Conservation (phyloP, 2,329 filamentous ascomycete genomes). For the Incumbomyces delicatus region DNA sequence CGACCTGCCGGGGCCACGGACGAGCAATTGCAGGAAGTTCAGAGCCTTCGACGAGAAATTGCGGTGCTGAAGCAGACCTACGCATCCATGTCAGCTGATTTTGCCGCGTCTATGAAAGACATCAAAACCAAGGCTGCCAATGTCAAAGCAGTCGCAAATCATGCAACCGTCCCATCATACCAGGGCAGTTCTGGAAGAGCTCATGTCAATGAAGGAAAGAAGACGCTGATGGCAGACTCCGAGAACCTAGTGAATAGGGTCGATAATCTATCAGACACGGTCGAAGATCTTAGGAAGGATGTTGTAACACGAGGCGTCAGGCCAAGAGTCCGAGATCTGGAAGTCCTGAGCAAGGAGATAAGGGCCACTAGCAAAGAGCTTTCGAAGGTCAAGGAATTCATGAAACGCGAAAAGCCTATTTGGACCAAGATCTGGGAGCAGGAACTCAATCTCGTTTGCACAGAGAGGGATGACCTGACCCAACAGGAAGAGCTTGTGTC, state of each 20-base stretch:
- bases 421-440: constrained; percentile 99
- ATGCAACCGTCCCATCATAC: constrained; percentile 59
- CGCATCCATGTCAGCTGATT: constrained; percentile 77
- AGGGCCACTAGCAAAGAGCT: constrained; percentile 71
- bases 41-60: constrained; percentile 74
- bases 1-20: constrained; percentile 13
- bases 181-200: constrained; percentile 71
- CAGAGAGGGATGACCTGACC: constrained; percentile 86
- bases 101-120: constrained; percentile 75
- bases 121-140: constrained; percentile 72
- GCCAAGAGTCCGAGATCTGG: constrained; percentile 79
- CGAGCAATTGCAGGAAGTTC: constrained; percentile 65
- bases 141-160: constrained; percentile 66
- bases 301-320: constrained; percentile 88
- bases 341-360: constrained; percentile 82
- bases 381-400: constrained; percentile 86
- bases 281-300: constrained; percentile 95
- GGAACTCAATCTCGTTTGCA: constrained; percentile 89
- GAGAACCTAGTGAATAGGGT: constrained; percentile 85
- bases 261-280: constrained; percentile 91
- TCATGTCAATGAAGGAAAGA: constrained; percentile 80
- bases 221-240: constrained; percentile 74
- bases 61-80: constrained; percentile 90
- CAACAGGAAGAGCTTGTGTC: constrained; percentile 92
- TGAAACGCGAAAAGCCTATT: constrained; percentile 83